Evolutionary conservation across 768 basidiomycete species (phyloP).

Genomic region (Mycena indigotica): DNA sequence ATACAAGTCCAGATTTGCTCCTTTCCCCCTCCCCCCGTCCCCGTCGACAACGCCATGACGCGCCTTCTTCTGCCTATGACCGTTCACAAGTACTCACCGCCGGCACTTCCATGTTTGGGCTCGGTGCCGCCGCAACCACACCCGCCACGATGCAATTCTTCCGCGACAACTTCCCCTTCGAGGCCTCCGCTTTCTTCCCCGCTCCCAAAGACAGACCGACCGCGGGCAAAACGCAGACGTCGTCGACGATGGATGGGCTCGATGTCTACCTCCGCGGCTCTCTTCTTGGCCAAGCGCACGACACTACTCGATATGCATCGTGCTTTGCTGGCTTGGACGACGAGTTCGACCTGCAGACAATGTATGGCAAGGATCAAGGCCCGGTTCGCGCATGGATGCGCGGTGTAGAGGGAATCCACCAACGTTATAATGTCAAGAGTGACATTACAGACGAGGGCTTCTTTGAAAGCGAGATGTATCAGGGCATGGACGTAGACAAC

Average conservation of each 20-base stretch:
- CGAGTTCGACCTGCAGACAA: conserved; percentile 17
- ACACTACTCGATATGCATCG: conserved; percentile 30
- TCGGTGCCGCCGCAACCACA: conserved; percentile 19
- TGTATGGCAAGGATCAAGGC: conserved; percentile 7
- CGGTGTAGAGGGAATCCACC: neutral
- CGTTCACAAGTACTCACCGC: conserved; percentile 31
- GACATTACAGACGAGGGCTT: conserved; percentile 23
- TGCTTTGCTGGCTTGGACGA: conserved; percentile 25
- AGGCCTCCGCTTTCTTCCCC: conserved; percentile 7
- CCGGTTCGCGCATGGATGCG: conserved; percentile 3
- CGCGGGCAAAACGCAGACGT: conserved; percentile 34
- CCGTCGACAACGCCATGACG: conserved; percentile 23
- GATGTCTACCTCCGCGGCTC: conserved; percentile 40
- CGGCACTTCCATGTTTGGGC: conserved; percentile 17
- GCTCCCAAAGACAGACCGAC: neutral
- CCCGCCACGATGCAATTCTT: conserved; percentile 25
- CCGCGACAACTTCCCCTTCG: conserved; percentile 28
- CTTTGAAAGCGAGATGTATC: conserved; percentile 12
- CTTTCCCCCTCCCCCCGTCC: conserved; percentile 7
- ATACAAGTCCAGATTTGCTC: conserved; percentile 47
- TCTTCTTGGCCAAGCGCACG: conserved; percentile 29
- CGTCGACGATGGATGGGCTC: conserved; percentile 40
- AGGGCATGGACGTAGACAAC: conserved; percentile 1
- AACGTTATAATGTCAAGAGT: neutral
- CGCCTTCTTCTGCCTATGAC: conserved; percentile 28